A percentile compares a stretch with the other conserved stretches of the same genome.
These are phyloP conservation scores for Cornus controversa DNA, from an alignment of 148 eudicot genomes.

Conservation along the genomic window DNA sequence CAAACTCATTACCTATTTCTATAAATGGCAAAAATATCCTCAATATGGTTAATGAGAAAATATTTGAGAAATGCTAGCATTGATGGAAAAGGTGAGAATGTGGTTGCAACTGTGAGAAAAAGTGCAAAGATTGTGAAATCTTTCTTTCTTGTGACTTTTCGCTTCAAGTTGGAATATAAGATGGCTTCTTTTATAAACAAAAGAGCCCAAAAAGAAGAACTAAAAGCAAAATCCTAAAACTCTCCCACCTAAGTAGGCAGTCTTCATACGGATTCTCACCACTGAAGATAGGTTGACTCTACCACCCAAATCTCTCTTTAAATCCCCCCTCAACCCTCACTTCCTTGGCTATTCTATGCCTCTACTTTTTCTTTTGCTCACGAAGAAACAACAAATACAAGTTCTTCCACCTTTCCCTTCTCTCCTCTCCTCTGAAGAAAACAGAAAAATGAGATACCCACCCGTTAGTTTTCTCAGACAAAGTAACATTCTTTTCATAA, in stretches of 20 bases:
- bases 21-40: conserved; percentile 26
- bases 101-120: conserved; percentile 44
- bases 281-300: conserved; percentile 47
- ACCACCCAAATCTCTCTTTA: conserved; percentile 33
- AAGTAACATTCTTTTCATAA: conserved; percentile 19
- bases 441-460: conserved; percentile 28
- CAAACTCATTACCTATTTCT: conserved; percentile 3
- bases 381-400: background rate
- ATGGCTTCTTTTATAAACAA: conserved; percentile 18
- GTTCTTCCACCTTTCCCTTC: background rate
- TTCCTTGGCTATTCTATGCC: conserved; percentile 26
- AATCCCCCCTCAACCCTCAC: conserved; percentile 36
- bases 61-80: conserved; percentile 6
- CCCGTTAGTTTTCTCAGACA: conserved; percentile 18
- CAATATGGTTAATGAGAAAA: conserved; percentile 20
- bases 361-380: conserved; percentile 13
- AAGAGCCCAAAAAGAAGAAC: conserved; percentile 22
- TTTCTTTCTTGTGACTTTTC: conserved; percentile 35
- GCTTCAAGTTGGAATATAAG: conserved; percentile 40
- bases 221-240: conserved; percentile 27
- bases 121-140: conserved; percentile 54
- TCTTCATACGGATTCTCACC: conserved; percentile 56
- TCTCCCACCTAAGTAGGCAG: conserved; percentile 40
- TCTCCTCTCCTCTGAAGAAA: background rate
- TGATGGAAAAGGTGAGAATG: conserved; percentile 25